A percentile compares a stretch with the other conserved stretches of the same genome.
Conservation (phyloP, 2,329 filamentous ascomycete species). For the Diaporthe sp. region DNA sequence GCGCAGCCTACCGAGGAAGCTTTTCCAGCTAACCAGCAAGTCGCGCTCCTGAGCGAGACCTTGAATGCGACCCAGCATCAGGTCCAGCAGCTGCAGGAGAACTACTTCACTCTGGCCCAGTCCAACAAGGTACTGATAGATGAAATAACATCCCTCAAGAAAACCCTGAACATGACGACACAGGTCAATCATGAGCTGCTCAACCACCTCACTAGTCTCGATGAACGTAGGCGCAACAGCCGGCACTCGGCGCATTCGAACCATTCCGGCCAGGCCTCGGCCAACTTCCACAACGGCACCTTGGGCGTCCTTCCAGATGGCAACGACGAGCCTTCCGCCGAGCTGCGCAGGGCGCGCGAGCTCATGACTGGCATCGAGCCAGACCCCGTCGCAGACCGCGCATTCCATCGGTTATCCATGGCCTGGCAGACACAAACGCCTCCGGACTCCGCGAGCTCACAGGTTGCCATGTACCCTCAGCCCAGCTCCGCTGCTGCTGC, state of each 20-base stretch:
- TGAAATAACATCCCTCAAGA: conserved; percentile 72
- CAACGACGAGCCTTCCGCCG: conserved; percentile 62
- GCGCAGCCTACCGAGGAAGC: conserved; percentile 76
- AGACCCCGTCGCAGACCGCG: conserved; percentile 67
- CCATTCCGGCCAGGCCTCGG: conserved; percentile 54
- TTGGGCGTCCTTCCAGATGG: conserved; percentile 60
- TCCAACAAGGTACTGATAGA: conserved; percentile 74
- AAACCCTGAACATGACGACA: conserved; percentile 70
- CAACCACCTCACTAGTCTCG: conserved; percentile 66
- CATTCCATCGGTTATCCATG: conserved; percentile 69
- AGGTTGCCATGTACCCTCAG: conserved; percentile 69
- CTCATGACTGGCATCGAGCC: conserved; percentile 67
- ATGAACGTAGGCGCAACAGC: conserved; percentile 60
- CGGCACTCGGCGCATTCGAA: conserved; percentile 55
- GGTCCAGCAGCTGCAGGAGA: conserved; percentile 87
- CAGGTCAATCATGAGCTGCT: conserved; percentile 72
- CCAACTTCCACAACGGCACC: conserved; percentile 57
- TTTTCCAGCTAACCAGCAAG: conserved; percentile 83
- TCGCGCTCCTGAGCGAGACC: conserved; percentile 89
- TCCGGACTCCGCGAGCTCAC: conserved; percentile 63
- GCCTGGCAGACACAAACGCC: conserved; percentile 64
- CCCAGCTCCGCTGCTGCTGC: conserved; percentile 48
- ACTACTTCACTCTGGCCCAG: conserved; percentile 82
- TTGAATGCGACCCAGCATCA: conserved; percentile 93
- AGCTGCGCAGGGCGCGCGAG: conserved; percentile 70